A percentile compares a stretch with the other conserved stretches of the same genome.
Conservation (phyloP, 2,329 filamentous ascomycete species). For the Scedosporium boydii region DNA sequence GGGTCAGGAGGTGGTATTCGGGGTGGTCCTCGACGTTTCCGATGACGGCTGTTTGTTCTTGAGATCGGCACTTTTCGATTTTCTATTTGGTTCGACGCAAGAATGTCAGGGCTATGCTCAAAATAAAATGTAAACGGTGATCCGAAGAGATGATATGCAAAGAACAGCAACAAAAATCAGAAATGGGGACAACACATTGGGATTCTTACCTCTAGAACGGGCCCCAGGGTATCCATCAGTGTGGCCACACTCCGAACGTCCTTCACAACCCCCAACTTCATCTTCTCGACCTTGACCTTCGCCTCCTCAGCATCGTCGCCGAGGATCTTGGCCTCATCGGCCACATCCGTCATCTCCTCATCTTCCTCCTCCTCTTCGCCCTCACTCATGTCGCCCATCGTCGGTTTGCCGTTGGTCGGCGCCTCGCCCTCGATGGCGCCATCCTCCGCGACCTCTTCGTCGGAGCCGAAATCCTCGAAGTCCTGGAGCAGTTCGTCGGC, state of each 20-base stretch:
- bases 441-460: constrained; percentile 50
- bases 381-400: constrained; percentile 51
- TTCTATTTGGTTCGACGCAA: constrained; percentile 49
- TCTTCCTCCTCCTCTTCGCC: constrained; percentile 52
- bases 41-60: constrained; percentile 56
- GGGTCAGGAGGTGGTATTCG: constrained; percentile 79
- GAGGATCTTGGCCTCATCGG: constrained; percentile 26
- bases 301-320: constrained; percentile 59
- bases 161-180: not conserved
- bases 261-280: constrained; percentile 62
- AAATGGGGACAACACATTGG: constrained; percentile 4
- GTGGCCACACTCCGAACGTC: constrained; percentile 73
- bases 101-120: constrained; percentile 56
- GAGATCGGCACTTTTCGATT: constrained; percentile 67
- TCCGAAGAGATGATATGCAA: constrained; percentile 10
- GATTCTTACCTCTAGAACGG: constrained; percentile 68
- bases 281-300: constrained; percentile 73
- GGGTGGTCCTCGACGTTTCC: constrained; percentile 88
- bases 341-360: constrained; percentile 41
- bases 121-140: constrained; percentile 51
- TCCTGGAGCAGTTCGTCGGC: constrained; percentile 90
- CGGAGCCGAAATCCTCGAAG: constrained; percentile 60
- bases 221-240: constrained; percentile 73
- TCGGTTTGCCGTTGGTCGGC: constrained; percentile 27
- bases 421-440: constrained; percentile 33